Evolutionary conservation across 805 yeast genomes (phyloP), one percentile per base, ranked within the genome.

Genomic region (Priceomyces melissophilus): DNA sequence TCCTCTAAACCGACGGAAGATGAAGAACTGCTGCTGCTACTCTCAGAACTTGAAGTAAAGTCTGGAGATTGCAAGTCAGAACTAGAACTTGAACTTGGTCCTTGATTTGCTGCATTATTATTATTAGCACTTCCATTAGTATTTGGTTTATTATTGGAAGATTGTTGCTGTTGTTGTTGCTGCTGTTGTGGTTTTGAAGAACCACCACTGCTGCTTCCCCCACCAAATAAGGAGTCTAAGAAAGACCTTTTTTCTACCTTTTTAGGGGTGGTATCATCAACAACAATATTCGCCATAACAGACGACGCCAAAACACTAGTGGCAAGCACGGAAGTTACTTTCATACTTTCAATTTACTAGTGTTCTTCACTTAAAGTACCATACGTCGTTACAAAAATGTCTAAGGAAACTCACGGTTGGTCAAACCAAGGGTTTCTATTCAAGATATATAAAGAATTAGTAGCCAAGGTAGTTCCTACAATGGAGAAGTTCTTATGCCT

Each of bases 221-320:
- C 37, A n/a, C 41, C 38, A 17, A 44, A 40, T 5, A 42, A 39
- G 15, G 36, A 36, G 20, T 38, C 29, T 13, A 41, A 37, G 38
- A 35, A 12, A 40, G 39, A 44, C 38, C 54, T 48, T 36, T 48
- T 50, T n/a, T 40, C 37, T 27, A 46, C 41, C 15, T 30, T 39
- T 9, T 35, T 46, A 14, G 34, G 27, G 16, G 23, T 37, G 27
- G 34, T 15, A 13, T 44, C 47, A 16, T 45, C 53, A n/a, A 41
- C 32, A n/a, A 39, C 32, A 12, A 42, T 52, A 27, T 42, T 50
- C 30, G 52, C 58, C 33, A 57, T 44, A n/a, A 57, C 54, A 20
- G 60, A 42, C 30, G 55, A 49, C 33, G 51, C 46, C 53, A 60
- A 52, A 34, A 57, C 46, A 39, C 53, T 51, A 45, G 38, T 35